A percentile compares a stretch with the other conserved stretches of the same genome.
Conservation (phyloP, 352 stramenopile species). For the Globisporangium camurandrum region DNA sequence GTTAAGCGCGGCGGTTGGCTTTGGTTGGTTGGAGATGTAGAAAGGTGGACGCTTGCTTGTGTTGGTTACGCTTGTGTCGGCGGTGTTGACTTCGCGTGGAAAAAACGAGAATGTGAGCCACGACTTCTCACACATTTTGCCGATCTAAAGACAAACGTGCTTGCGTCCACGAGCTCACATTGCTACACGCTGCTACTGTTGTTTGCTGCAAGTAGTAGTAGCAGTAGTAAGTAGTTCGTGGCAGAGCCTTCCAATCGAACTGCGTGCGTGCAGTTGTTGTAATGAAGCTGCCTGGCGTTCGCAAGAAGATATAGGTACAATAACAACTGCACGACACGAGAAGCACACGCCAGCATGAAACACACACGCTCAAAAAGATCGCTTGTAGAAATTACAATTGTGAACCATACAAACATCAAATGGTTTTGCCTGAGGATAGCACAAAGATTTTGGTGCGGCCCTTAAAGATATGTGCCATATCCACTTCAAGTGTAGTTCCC, state of each 20-base stretch:
- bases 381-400: not conserved
- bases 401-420: not conserved
- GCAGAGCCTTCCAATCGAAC: not conserved
- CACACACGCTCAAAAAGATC: not conserved
- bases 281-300: no score
- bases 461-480: conserved; percentile 1
- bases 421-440: not conserved
- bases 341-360: not conserved
- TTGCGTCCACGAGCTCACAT: not conserved
- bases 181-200: no score
- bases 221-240: no score
- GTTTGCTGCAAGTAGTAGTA: no score
- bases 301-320: no score
- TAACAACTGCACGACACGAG: not conserved
- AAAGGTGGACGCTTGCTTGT: no score
- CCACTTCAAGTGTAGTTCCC: conserved; percentile 1
- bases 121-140: conserved; percentile 14
- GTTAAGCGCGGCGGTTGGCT: no score
- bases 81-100: conserved; percentile 12
- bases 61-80: no score
- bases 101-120: conserved; percentile 11
- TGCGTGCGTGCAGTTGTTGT: not conserved
- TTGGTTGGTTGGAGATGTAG: no score
- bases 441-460: not conserved
- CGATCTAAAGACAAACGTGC: no score